A percentile compares a stretch with the other conserved stretches of the same genome.
These are phyloP conservation scores for Hericium rajendrae DNA, from an alignment of 768 basidiomycete species.

Conservation along the genomic window DNA sequence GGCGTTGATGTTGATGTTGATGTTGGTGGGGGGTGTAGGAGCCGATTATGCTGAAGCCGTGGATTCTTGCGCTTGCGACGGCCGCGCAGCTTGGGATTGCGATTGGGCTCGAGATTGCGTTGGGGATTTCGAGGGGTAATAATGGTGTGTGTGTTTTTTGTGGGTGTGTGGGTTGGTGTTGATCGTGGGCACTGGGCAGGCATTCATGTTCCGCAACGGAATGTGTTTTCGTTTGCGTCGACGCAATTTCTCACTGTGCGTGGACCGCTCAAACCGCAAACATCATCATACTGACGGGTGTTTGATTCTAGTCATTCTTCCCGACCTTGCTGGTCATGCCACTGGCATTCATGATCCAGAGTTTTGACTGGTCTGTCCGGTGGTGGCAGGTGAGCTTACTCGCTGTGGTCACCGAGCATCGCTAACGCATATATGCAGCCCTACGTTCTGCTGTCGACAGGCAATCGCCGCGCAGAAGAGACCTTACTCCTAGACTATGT, in stretches of 20 bases:
- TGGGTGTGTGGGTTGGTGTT: not conserved
- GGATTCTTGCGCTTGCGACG: conserved; percentile 1
- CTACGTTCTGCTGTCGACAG: conserved; percentile 47
- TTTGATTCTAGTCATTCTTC: conserved; percentile 40
- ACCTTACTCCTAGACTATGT: conserved; percentile 63
- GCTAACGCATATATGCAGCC: conserved; percentile 34
- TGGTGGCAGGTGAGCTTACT: conserved; percentile 44
- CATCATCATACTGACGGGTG: not conserved
- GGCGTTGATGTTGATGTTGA: not conserved
- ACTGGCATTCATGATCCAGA: conserved; percentile 37
- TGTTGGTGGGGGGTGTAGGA: conserved; percentile 8
- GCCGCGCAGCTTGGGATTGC: not conserved
- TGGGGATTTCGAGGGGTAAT: conserved; percentile 1
- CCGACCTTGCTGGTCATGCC: conserved; percentile 45
- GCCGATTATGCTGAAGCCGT: not conserved
- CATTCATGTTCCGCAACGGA: conserved; percentile 39
- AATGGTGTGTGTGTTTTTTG: not conserved
- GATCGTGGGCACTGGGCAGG: conserved; percentile 37
- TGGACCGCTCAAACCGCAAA: not conserved
- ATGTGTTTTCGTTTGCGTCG: conserved; percentile 40
- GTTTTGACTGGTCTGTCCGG: conserved; percentile 44
- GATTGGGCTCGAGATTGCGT: conserved; percentile 6
- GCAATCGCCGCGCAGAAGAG: conserved; percentile 43
- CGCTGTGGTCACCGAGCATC: not conserved
- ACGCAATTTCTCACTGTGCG: conserved; percentile 32